phyloP scores from a whole-genome alignment of 2,329 filamentous ascomycete genomes.

The Claviceps fusiformis region DNA sequence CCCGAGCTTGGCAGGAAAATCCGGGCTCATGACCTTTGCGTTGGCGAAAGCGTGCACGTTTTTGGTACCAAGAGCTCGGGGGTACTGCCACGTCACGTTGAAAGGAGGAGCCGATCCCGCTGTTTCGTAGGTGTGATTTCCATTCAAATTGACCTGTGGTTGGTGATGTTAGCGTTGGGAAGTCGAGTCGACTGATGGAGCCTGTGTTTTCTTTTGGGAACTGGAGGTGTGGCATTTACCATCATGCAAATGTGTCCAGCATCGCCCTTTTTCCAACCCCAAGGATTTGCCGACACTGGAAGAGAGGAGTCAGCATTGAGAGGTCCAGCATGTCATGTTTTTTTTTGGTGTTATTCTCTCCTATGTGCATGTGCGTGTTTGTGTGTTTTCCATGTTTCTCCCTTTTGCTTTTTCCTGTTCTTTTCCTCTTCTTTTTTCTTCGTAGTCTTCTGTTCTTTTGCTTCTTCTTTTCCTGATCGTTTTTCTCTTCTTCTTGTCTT shows the following conservation, averaged over 20 bases:
- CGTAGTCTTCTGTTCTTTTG: too few species aligned
- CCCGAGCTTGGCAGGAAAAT: conserved; percentile 29
- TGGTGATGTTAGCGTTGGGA: not conserved
- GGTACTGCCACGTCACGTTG: conserved; percentile 40
- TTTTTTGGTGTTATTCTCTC: too few species aligned
- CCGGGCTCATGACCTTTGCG: conserved; percentile 29
- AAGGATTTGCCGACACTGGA: conserved; percentile 42
- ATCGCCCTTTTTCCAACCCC: conserved; percentile 28
- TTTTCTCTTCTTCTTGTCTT: too few species aligned
- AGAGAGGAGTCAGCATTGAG: not conserved
- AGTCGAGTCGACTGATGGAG: not conserved
- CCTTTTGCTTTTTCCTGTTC: too few species aligned
- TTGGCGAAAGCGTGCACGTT: conserved; percentile 43
- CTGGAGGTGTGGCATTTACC: too few species aligned
- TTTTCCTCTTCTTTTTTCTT: too few species aligned
- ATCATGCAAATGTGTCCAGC: conserved; percentile 36
- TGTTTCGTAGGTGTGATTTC: conserved; percentile 35
- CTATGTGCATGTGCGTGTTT: too few species aligned
- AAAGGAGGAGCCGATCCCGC: conserved; percentile 32
- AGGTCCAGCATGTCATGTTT: not conserved
- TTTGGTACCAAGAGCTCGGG: conserved; percentile 19
- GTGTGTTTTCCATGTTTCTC: too few species aligned
- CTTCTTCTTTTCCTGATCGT: too few species aligned
- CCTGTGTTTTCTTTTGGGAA: too few species aligned
- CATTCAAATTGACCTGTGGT: conserved; percentile 4